phyloP scores from a whole-genome alignment of 768 basidiomycete species.

The Leucocoprinus birnbaumii region DNA sequence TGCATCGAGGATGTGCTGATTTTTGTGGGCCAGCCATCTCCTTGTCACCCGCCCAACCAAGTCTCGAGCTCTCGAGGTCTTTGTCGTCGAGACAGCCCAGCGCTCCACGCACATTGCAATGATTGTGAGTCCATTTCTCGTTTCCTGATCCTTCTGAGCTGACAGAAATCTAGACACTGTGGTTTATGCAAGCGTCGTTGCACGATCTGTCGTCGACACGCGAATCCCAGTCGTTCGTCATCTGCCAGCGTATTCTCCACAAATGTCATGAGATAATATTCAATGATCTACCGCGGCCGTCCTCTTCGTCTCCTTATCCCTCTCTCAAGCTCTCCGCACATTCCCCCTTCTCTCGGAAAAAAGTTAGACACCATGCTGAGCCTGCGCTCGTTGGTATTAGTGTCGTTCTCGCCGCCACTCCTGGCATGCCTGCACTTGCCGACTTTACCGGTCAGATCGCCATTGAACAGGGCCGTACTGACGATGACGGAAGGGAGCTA shows the following conservation, averaged over 20 bases:
- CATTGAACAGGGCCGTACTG: constrained; percentile 83
- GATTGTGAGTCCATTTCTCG: constrained; percentile 62
- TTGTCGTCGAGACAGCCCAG: constrained; percentile 85
- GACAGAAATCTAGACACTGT: constrained; percentile 56
- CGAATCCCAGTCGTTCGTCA: constrained; percentile 76
- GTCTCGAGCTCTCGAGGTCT: constrained; percentile 91
- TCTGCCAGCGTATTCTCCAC: constrained; percentile 90
- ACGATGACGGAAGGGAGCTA: constrained; percentile 32
- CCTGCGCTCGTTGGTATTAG: constrained; percentile 86
- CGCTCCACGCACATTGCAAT: constrained; percentile 94
- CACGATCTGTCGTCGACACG: constrained; percentile 67
- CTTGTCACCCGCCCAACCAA: constrained; percentile 90
- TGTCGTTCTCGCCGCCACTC: constrained; percentile 70
- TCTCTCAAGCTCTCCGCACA: constrained; percentile 44
- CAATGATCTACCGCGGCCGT: constrained; percentile 71
- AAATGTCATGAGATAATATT: constrained; percentile 97
- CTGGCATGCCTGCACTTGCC: constrained; percentile 73
- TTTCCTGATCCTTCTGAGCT: background rate
- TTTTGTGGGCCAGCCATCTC: constrained; percentile 65
- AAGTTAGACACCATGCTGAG: constrained; percentile 69
- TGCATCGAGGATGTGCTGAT: constrained; percentile 12
- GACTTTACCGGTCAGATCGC: constrained; percentile 80
- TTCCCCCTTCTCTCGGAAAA: constrained; percentile 46
- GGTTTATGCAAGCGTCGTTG: constrained; percentile 98
- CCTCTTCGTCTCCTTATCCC: constrained; percentile 63